These are phyloP conservation scores for Craspedostauros australis DNA, from an alignment of 108 stramenopile species.

Conservation along the genomic window DNA sequence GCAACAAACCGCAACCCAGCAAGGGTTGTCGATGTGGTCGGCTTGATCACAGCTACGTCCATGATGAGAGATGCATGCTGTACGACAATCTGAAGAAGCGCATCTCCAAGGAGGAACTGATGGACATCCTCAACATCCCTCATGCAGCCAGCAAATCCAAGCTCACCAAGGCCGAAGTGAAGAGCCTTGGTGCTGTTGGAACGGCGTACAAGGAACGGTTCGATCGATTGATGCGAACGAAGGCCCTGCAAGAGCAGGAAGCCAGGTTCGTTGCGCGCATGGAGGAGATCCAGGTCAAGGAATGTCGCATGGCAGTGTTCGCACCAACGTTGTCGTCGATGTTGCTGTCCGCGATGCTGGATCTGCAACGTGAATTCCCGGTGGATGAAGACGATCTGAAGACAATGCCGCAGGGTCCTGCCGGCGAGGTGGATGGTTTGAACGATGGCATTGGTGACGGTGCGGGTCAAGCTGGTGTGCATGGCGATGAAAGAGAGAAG, in stretches of 20 bases:
- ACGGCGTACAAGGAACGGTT: conserved; percentile 59
- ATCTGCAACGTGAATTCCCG: conserved; percentile 26
- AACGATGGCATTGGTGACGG: too few species aligned
- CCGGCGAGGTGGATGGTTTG: conserved; percentile 9
- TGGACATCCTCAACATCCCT: conserved; percentile 14
- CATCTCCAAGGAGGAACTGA: conserved; percentile 17
- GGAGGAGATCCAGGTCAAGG: conserved; percentile 59
- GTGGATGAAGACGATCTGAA: not conserved
- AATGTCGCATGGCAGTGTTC: conserved; percentile 53
- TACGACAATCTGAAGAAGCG: conserved; percentile 45
- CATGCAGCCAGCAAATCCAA: not conserved
- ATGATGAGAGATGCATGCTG: conserved; percentile 57
- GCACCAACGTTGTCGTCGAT: conserved; percentile 59
- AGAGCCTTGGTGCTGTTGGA: conserved; percentile 49
- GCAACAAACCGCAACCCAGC: conserved; percentile 45
- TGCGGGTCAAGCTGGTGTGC: too few species aligned
- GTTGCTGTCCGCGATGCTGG: conserved; percentile 56
- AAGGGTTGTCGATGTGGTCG: conserved; percentile 64
- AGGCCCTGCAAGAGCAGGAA: conserved; percentile 40
- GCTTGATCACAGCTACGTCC: conserved; percentile 54
- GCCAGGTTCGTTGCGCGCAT: conserved; percentile 66
- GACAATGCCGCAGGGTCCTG: not conserved
- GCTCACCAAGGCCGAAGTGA: conserved; percentile 3
- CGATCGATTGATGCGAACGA: conserved; percentile 36
- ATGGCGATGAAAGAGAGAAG: not conserved